Percentiles rank a stretch among this genome's conserved stretches.
Evolutionary conservation across 495 filamentous ascomycete species (phyloP).

Genomic region (Xylaria grammica): DNA sequence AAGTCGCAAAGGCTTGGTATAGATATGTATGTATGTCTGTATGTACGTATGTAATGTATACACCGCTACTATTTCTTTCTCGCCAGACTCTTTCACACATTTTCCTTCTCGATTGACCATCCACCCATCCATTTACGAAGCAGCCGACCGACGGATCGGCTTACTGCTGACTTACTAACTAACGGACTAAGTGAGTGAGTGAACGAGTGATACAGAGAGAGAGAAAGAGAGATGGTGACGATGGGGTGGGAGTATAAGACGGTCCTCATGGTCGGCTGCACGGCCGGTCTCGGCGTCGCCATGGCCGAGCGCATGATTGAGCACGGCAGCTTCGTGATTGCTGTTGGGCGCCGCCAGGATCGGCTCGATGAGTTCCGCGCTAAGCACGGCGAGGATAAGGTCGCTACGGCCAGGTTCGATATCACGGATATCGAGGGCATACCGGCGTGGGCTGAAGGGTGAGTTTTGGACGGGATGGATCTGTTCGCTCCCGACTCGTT

Average conservation of each 20-base stretch:
- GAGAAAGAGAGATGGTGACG: not conserved
- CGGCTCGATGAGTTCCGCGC: constrained; percentile 66
- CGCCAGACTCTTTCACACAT: no score
- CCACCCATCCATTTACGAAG: no score
- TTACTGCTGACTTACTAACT: no score
- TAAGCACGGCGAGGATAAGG: constrained; percentile 62
- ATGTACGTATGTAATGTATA: no score
- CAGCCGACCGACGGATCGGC: no score
- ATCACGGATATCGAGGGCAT: constrained; percentile 66
- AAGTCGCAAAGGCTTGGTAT: no score
- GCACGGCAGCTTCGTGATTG: constrained; percentile 64
- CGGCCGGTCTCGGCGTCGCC: constrained; percentile 71
- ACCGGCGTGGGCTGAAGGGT: constrained; percentile 59
- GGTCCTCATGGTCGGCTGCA: constrained; percentile 73
- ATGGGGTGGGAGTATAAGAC: constrained; percentile 71
- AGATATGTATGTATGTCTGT: no score
- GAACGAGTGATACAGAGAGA: no score
- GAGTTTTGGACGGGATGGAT: constrained; percentile 2
- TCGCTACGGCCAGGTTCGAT: constrained; percentile 62
- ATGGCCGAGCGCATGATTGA: constrained; percentile 67
- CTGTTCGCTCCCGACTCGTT: no score
- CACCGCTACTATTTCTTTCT: no score
- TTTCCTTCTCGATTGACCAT: no score
- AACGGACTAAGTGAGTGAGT: no score
- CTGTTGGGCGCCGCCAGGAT: constrained; percentile 68